Base-by-base conservation (phyloP, 345 rosid species). In the Bretschneidera sinensis region DNA sequence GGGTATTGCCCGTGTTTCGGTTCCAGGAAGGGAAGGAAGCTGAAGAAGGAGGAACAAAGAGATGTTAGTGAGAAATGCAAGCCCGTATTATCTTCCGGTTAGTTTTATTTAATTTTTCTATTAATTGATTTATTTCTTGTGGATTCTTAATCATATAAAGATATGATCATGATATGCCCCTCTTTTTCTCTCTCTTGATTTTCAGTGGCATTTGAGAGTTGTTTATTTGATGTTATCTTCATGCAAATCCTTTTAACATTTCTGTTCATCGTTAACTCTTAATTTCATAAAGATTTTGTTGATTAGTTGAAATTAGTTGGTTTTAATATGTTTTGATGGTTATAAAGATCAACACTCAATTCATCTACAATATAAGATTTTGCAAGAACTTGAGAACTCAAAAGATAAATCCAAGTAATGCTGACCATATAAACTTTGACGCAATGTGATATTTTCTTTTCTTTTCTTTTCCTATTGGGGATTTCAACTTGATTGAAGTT, bases 1-100 rank as follows among this genome's bases (percentile, higher is more conserved):
- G 74, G 69, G 54, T 35, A 14, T 31, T 83, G 94, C 65, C 70
- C 73, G 8, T 86, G 96, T 75, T 83, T 84, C 56, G 79, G 85
- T 21, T 50, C 39, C 23, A 64, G 63, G 62, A 66, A 35, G 9
- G 62, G 68, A 20, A 57, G 35, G 68, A 69, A 66, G 67, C 62
- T 43, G 45, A 66, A 17, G 47, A 54, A 21, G 17, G 61, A 52
- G 4, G 54, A 59, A 22, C 43, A 45, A 10, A 24, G 6, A 51
- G 64, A 57, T 21, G 35, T n/a, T 35, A 23, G 25, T 35, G 49
- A 19, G 54, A 56, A 51, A 35, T 21, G 8, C 67, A 35, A 65
- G 33, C 48, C 64, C 48, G 61, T 54, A 52, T 45, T 48, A 1
- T 50, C 47, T 19, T 20, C 24, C 35, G 24, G 76, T 54, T 11